Conservation (phyloP, 2,329 filamentous ascomycete genomes). For the Penicillium vulpinum region DNA sequence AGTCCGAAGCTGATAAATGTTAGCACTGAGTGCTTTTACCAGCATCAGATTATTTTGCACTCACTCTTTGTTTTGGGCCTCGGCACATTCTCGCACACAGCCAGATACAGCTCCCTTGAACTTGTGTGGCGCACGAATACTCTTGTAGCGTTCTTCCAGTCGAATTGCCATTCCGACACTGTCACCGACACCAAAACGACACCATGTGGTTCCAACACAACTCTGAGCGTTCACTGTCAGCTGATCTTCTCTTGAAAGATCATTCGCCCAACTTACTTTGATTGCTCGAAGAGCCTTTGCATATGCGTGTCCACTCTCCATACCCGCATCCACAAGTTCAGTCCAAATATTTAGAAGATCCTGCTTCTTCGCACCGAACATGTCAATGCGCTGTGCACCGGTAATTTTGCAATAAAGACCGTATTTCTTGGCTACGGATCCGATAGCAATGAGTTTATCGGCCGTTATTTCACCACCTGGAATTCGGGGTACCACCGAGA, state of each 20-base stretch:
- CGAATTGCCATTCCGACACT: constrained; percentile 88
- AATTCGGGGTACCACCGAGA: constrained; percentile 81
- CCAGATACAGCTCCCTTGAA: constrained; percentile 88
- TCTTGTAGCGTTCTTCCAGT: constrained; percentile 88
- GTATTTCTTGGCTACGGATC: constrained; percentile 80
- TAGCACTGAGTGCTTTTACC: constrained; percentile 2
- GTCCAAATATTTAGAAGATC: constrained; percentile 82
- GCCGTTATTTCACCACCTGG: constrained; percentile 84
- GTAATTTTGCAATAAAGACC: constrained; percentile 89
- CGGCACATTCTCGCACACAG: constrained; percentile 89
- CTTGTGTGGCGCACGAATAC: constrained; percentile 84
- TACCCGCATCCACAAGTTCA: constrained; percentile 74
- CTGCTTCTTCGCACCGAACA: constrained; percentile 89
- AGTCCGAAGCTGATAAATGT: constrained; percentile 67
- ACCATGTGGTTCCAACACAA: constrained; percentile 90
- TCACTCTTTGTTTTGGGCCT: constrained; percentile 88
- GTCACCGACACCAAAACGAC: constrained; percentile 82
- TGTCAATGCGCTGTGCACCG: constrained; percentile 84
- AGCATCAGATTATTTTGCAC: constrained; percentile 24
- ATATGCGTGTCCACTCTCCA: constrained; percentile 90
- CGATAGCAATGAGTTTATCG: constrained; percentile 80
- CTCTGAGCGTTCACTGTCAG: constrained; percentile 49
- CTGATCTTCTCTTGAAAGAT: neutral
- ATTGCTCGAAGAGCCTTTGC: constrained; percentile 86
- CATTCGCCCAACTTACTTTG: constrained; percentile 52